Evolutionary conservation across 2,329 filamentous ascomycete genomes (phyloP).

Genomic region (Xylariomycetidae sp.): DNA sequence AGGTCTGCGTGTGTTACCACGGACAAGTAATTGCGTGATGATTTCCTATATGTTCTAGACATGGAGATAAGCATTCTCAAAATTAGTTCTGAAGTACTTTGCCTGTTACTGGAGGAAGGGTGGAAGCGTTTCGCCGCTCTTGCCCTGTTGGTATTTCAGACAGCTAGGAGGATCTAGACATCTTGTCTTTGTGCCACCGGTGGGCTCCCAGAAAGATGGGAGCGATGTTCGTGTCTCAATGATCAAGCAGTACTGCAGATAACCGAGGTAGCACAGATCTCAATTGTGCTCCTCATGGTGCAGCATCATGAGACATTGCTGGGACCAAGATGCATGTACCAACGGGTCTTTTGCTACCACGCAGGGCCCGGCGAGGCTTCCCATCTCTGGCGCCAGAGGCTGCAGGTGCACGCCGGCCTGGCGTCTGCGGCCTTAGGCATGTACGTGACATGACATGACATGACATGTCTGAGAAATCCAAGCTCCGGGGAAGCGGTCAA

Average conservation of each 20-base stretch:
- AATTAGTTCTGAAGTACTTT: constrained; percentile 11
- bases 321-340: constrained; percentile 11
- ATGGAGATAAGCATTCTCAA: constrained; percentile 24
- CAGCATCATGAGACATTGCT: constrained; percentile 28
- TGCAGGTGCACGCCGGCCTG: too few species aligned
- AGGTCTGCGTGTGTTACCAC: too few species aligned
- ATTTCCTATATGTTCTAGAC: constrained; percentile 25
- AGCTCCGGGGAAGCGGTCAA: too few species aligned
- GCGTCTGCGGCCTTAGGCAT: too few species aligned
- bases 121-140: constrained; percentile 13
- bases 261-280: constrained; percentile 29
- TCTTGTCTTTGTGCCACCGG: constrained; percentile 18
- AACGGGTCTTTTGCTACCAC: constrained; percentile 8
- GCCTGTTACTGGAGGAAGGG: constrained; percentile 14
- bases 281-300: constrained; percentile 20
- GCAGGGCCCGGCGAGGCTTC: too few species aligned
- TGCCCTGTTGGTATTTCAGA: constrained; percentile 16
- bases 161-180: constrained; percentile 18
- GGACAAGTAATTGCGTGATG: neutral
- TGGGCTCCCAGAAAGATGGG: constrained; percentile 23
- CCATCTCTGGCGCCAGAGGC: too few species aligned
- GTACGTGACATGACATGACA: too few species aligned
- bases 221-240: constrained; percentile 21
- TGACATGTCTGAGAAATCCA: too few species aligned
- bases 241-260: constrained; percentile 28